These are phyloP conservation scores for Salix viminalis DNA, from an alignment of 345 rosid genomes.

Conservation along the genomic window DNA sequence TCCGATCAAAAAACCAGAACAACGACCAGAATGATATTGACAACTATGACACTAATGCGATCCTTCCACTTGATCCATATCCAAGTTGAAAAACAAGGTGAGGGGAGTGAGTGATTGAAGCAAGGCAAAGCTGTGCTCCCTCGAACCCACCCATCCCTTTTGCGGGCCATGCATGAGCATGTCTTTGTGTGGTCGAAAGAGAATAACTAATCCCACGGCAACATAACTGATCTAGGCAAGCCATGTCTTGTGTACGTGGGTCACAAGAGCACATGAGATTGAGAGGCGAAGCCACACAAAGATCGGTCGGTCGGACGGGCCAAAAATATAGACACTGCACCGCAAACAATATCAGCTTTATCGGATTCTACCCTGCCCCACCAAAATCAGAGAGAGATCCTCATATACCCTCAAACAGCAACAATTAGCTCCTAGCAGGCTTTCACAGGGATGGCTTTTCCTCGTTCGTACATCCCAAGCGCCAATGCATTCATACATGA, in stretches of 20 bases:
- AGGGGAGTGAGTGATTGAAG: not conserved
- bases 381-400: slow-evolving; percentile 12
- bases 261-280: not conserved
- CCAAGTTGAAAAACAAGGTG: not conserved
- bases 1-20: no score
- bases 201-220: slow-evolving; percentile 1
- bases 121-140: not conserved
- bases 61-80: not conserved
- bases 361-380: slow-evolving; percentile 30
- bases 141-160: slow-evolving; percentile 13
- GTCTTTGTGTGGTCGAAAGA: slow-evolving; percentile 14
- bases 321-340: slow-evolving; percentile 11
- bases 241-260: not conserved
- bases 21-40: no score
- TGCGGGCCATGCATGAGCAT: not conserved
- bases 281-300: not conserved
- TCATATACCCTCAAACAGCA: slow-evolving; percentile 33
- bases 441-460: slow-evolving; percentile 36
- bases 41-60: not conserved
- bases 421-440: slow-evolving; percentile 39
- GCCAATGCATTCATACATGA: slow-evolving; percentile 15
- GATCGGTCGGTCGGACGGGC: not conserved
- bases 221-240: not conserved
- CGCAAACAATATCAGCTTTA: slow-evolving; percentile 24
- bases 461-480: slow-evolving; percentile 20